These are phyloP conservation scores for Boletus vermiculosoides DNA, from an alignment of 768 basidiomycete species.

Conservation along the genomic window DNA sequence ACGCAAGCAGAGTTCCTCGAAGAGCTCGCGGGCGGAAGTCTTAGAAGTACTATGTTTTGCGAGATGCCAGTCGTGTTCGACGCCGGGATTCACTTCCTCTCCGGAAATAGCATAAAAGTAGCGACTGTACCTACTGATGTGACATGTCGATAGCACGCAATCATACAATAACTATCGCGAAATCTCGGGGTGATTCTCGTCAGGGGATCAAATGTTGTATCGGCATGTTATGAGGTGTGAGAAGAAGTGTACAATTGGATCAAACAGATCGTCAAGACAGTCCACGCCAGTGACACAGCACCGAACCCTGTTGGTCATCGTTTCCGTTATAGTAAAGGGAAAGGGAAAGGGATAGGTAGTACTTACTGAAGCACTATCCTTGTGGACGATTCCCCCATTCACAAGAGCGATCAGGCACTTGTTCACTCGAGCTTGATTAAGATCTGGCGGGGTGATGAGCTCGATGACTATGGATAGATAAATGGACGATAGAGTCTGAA, in stretches of 20 bases:
- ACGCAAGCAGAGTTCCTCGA: background rate
- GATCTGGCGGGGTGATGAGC: constrained; percentile 73
- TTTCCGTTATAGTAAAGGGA: background rate
- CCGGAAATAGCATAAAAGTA: background rate
- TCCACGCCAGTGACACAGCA: constrained; percentile 72
- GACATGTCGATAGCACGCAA: background rate
- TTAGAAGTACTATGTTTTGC: background rate
- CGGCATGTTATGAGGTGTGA: background rate
- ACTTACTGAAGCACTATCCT: constrained; percentile 64
- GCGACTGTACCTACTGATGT: background rate
- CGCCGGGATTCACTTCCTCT: background rate
- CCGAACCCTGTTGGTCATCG: constrained; percentile 47
- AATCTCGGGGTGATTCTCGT: background rate
- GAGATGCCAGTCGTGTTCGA: background rate
- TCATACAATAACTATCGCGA: background rate
- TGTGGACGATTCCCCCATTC: constrained; percentile 78
- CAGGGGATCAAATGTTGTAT: background rate
- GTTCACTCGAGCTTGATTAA: constrained; percentile 89
- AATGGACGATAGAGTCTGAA: background rate
- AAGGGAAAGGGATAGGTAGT: rapidly evolving
- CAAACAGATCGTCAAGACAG: constrained; percentile 26
- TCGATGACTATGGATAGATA: constrained; percentile 57
- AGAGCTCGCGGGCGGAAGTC: background rate
- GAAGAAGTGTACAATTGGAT: background rate
- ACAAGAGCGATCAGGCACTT: constrained; percentile 92